A percentile compares a stretch with the other conserved stretches of the same genome.
phyloP scores from a whole-genome alignment of 2,329 filamentous ascomycete genomes.

The Hortaea werneckii region DNA sequence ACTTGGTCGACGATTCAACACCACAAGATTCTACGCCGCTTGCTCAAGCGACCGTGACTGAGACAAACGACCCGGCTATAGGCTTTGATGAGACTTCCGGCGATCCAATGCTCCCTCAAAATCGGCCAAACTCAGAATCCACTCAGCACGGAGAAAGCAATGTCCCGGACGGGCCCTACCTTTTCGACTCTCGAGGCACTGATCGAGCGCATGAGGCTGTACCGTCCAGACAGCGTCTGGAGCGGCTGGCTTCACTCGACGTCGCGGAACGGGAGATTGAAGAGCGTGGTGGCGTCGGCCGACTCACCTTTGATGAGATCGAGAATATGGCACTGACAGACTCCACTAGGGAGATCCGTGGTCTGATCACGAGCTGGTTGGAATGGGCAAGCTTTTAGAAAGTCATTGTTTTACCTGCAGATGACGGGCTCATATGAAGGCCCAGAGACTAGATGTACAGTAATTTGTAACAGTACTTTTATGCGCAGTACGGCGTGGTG shows the following conservation, averaged over 20 bases:
- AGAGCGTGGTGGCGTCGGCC: slow-evolving; percentile 66
- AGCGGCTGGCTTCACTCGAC: slow-evolving; percentile 44
- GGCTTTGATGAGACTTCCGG: not conserved
- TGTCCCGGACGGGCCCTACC: not conserved
- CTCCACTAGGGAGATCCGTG: slow-evolving; percentile 53
- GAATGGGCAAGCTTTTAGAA: slow-evolving; percentile 56
- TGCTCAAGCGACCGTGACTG: not conserved
- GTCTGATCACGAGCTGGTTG: slow-evolving; percentile 85
- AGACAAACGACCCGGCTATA: not conserved
- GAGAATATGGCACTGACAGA: slow-evolving; percentile 56
- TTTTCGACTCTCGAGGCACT: not conserved
- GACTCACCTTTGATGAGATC: slow-evolving; percentile 71
- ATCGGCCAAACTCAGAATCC: slow-evolving; percentile 6
- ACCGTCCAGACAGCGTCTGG: slow-evolving; percentile 23
- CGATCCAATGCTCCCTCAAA: slow-evolving; percentile 17
- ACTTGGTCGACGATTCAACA: not conserved
- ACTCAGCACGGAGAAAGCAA: not conserved
- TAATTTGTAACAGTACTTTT: too few species aligned
- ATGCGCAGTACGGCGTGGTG: too few species aligned
- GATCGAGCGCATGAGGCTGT: not conserved
- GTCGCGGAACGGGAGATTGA: slow-evolving; percentile 58
- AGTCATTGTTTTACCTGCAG: too few species aligned
- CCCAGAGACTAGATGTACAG: too few species aligned
- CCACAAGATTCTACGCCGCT: not conserved
- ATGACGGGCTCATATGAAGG: too few species aligned